Conservation (phyloP, 1,284 basidiomycete genomes). For the Fomitopsis pinicola region DNA sequence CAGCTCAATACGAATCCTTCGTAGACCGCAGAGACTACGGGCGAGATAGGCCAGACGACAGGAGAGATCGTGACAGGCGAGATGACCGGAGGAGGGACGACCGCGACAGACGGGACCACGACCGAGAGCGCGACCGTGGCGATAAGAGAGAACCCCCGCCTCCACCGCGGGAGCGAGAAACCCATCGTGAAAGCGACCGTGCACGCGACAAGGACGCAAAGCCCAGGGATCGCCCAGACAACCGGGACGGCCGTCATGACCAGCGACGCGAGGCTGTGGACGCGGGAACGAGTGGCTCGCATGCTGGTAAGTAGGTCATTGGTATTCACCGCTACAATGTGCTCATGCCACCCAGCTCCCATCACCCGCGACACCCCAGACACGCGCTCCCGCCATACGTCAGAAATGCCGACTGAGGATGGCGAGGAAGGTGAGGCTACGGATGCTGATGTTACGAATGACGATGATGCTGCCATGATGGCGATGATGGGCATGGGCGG, state of each 20-base stretch:
- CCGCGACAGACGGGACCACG: constrained; percentile 23
- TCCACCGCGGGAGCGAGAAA: constrained; percentile 14
- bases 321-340: not conserved
- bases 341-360: constrained; percentile 5
- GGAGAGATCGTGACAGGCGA: constrained; percentile 32
- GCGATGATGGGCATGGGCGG: constrained; percentile 87
- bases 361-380: constrained; percentile 9
- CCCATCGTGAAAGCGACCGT: constrained; percentile 17
- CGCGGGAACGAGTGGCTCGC: constrained; percentile 7
- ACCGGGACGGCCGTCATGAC: constrained; percentile 7
- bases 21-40: constrained; percentile 28
- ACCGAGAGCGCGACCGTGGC: constrained; percentile 14
- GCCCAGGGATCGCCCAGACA: constrained; percentile 12
- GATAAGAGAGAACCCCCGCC: not conserved
- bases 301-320: not conserved
- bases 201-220: constrained; percentile 20
- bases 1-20: not conserved
- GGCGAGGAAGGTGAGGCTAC: constrained; percentile 59
- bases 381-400: constrained; percentile 16
- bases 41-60: constrained; percentile 25
- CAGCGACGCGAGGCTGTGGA: constrained; percentile 6
- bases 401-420: constrained; percentile 37
- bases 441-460: constrained; percentile 62
- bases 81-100: constrained; percentile 30
- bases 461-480: constrained; percentile 81